These are phyloP conservation scores for Selenicereus undatus DNA, from an alignment of 148 eudicot genomes.

Conservation along the genomic window DNA sequence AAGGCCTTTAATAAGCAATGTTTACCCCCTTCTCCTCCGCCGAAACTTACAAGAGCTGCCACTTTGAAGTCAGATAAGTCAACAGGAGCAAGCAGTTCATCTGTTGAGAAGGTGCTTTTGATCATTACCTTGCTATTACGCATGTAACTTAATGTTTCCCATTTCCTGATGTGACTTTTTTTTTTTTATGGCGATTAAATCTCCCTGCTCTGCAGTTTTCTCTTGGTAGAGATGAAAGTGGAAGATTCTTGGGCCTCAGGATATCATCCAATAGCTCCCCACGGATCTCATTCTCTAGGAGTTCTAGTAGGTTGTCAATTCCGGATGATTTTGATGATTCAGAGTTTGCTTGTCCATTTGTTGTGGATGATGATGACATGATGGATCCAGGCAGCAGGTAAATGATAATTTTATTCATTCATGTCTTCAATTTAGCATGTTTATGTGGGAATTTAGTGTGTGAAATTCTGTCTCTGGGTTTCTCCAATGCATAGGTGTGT, in stretches of 20 bases:
- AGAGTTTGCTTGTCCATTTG: conserved; percentile 81
- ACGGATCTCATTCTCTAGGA: conserved; percentile 60
- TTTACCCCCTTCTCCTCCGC: conserved; percentile 62
- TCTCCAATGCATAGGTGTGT: background rate
- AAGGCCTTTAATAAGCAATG: conserved; percentile 43
- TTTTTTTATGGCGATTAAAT: background rate
- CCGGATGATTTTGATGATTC: conserved; percentile 73
- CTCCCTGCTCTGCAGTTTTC: conserved; percentile 42
- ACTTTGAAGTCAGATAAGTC: conserved; percentile 42
- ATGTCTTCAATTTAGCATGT: background rate
- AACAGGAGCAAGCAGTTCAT: conserved; percentile 39
- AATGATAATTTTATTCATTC: background rate
- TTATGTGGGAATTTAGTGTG: conserved; percentile 5
- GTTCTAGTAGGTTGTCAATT: conserved; percentile 69
- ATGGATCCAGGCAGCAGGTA: conserved; percentile 64
- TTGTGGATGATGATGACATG: conserved; percentile 64
- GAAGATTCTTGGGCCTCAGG: conserved; percentile 42
- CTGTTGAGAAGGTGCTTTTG: conserved; percentile 55
- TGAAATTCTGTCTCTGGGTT: conserved; percentile 3
- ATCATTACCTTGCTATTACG: background rate
- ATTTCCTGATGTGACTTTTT: background rate
- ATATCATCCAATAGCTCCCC: conserved; percentile 59
- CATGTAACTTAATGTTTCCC: background rate
- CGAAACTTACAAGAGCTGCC: conserved; percentile 45
- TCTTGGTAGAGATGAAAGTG: conserved; percentile 56